Evolutionary conservation across 2,329 filamentous ascomycete genomes (phyloP).

Genomic region (Trichophyton rubrum): DNA sequence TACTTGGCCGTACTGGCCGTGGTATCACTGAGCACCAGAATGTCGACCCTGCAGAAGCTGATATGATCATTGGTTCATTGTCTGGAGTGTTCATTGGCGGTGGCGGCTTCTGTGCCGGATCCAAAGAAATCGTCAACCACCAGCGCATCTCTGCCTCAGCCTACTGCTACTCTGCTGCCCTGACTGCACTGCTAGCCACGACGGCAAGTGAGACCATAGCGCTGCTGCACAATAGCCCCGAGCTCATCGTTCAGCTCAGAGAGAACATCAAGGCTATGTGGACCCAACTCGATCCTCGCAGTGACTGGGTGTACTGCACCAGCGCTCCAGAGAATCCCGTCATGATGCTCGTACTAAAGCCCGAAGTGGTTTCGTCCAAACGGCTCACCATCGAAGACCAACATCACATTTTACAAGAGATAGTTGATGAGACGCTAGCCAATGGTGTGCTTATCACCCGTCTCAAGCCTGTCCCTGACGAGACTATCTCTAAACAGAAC

Average conservation of each 20-base stretch:
- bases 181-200: slow-evolving; percentile 89
- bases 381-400: slow-evolving; percentile 62
- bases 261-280: slow-evolving; percentile 81
- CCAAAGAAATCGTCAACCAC: slow-evolving; percentile 84
- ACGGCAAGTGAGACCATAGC: slow-evolving; percentile 85
- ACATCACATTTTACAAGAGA: slow-evolving; percentile 72
- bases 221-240: slow-evolving; percentile 74
- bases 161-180: slow-evolving; percentile 89
- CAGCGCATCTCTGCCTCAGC: slow-evolving; percentile 85
- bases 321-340: slow-evolving; percentile 77
- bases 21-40: slow-evolving; percentile 94
- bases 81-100: slow-evolving; percentile 82
- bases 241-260: slow-evolving; percentile 63
- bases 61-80: slow-evolving; percentile 94
- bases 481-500: slow-evolving; percentile 53
- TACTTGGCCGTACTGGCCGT: slow-evolving; percentile 79
- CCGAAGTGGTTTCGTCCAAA: slow-evolving; percentile 62
- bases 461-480: slow-evolving; percentile 64
- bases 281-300: slow-evolving; percentile 77
- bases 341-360: slow-evolving; percentile 70
- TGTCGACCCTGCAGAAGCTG: slow-evolving; percentile 80
- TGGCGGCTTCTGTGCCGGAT: slow-evolving; percentile 89
- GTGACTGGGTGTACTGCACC: slow-evolving; percentile 79
- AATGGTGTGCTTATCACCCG: slow-evolving; percentile 86
- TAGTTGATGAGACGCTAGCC: slow-evolving; percentile 81